Percentiles rank a stretch among this genome's conserved stretches.
phyloP scores from a whole-genome alignment of 2,329 filamentous ascomycete species.

The Colletotrichum sp. region DNA sequence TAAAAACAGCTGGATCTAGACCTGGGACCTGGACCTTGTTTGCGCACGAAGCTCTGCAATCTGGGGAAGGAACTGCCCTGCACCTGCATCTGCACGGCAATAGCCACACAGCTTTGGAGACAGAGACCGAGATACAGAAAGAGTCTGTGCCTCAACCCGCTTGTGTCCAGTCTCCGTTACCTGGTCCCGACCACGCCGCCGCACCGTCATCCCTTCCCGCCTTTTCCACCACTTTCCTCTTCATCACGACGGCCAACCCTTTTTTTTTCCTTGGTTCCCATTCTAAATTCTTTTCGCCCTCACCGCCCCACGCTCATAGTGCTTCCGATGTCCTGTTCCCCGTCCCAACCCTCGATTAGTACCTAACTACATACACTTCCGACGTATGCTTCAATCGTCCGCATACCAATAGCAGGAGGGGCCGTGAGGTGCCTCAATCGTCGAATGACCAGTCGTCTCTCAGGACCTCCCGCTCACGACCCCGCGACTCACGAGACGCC shows the following conservation, averaged over 20 bases:
- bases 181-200: neutral
- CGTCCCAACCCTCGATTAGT: neutral
- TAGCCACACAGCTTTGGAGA: neutral
- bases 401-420: neutral
- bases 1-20: neutral
- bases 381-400: slow-evolving; percentile 1
- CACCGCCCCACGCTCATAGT: neutral
- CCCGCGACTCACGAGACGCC: neutral
- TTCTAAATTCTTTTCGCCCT: neutral
- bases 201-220: slow-evolving; percentile 5
- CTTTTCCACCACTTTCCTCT: slow-evolving; percentile 4
- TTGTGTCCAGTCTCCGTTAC: neutral
- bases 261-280: neutral
- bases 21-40: neutral
- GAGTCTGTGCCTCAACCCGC: neutral
- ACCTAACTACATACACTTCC: neutral
- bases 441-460: neutral
- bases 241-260: neutral
- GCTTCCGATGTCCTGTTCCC: neutral
- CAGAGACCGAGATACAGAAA: neutral
- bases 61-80: slow-evolving; percentile 20
- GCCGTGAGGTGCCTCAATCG: neutral
- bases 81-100: neutral
- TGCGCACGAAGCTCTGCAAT: slow-evolving; percentile 1
- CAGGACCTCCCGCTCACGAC: neutral